Percentiles rank a stretch among this genome's conserved stretches.
These are phyloP conservation scores for Picea engelmannii DNA, from an alignment of 83 land plant species.

Conservation along the genomic window DNA sequence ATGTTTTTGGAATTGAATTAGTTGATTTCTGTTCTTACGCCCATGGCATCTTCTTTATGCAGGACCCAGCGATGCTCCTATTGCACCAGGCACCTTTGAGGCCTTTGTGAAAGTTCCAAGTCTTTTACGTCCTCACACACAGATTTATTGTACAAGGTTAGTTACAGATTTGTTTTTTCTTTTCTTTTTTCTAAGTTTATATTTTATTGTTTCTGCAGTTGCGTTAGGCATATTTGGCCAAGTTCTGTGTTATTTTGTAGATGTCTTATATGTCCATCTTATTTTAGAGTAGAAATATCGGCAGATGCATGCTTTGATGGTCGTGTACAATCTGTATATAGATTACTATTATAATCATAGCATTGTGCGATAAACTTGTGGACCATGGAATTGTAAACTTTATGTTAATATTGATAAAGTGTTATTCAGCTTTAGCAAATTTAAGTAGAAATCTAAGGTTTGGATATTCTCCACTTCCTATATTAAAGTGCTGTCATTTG, in stretches of 20 bases:
- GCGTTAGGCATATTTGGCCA: too few relatives aligned
- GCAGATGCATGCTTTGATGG: too few relatives aligned
- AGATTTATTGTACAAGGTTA: slow-evolving; percentile 98
- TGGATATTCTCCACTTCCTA: background rate
- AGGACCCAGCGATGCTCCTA: slow-evolving; percentile 93
- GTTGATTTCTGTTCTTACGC: too few relatives aligned
- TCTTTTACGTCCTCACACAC: slow-evolving; percentile 91
- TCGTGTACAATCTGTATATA: too few relatives aligned
- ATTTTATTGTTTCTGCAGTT: background rate
- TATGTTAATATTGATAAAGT: background rate
- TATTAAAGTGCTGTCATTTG: background rate
- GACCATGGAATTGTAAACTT: background rate
- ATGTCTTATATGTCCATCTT: background rate
- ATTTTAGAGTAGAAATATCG: too few relatives aligned
- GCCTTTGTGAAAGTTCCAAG: slow-evolving; percentile 92
- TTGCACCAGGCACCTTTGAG: slow-evolving; percentile 80
- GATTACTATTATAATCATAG: background rate
- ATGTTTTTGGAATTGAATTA: too few relatives aligned
- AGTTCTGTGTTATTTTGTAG: background rate
- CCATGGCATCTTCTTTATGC: background rate
- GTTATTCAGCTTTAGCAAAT: background rate
- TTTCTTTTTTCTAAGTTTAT: background rate
- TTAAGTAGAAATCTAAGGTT: background rate
- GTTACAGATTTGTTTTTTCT: background rate
- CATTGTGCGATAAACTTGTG: background rate